These are phyloP conservation scores for Pythium myriotylum DNA, from an alignment of 352 stramenopile genomes.

Conservation along the genomic window DNA sequence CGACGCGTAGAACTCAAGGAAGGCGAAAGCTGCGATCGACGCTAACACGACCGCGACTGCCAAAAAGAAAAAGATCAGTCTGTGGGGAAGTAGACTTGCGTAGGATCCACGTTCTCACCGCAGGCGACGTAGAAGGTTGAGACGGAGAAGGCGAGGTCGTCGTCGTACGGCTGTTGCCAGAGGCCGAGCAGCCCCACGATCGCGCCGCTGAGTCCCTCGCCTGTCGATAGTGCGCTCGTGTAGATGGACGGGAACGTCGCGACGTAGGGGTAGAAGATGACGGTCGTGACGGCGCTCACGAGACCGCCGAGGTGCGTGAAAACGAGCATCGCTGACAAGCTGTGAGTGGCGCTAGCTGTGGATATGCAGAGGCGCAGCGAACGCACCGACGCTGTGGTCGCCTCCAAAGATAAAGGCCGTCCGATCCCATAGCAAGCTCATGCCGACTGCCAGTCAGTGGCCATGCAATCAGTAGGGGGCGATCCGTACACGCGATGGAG, in stretches of 20 bases:
- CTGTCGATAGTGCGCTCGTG: constrained; percentile 63
- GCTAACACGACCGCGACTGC: constrained; percentile 48
- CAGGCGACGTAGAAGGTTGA: constrained; percentile 55
- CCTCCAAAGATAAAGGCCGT: constrained; percentile 44
- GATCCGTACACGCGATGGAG: no score
- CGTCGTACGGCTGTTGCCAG: constrained; percentile 53
- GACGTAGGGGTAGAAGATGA: constrained; percentile 76
- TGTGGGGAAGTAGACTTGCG: neutral
- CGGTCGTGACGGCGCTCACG: constrained; percentile 65
- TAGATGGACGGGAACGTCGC: constrained; percentile 62
- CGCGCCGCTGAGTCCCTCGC: constrained; percentile 64
- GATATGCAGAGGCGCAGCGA: no score
- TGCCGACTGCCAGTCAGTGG: constrained; percentile 14
- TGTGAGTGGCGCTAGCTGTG: no score
- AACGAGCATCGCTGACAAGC: constrained; percentile 48
- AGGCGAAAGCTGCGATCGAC: constrained; percentile 54
- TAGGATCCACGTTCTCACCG: constrained; percentile 39
- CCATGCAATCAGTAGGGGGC: no score
- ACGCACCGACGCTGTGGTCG: constrained; percentile 53
- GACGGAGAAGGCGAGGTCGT: constrained; percentile 51
- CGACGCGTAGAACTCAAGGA: constrained; percentile 47
- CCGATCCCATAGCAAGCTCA: constrained; percentile 58
- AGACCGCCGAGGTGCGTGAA: constrained; percentile 66
- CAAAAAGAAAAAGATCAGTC: neutral
- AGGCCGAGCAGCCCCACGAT: constrained; percentile 60